A percentile compares a stretch with the other conserved stretches of the same genome.
These are phyloP conservation scores for Venturia aucupariae DNA, from an alignment of 2,329 filamentous ascomycete species.

Conservation along the genomic window DNA sequence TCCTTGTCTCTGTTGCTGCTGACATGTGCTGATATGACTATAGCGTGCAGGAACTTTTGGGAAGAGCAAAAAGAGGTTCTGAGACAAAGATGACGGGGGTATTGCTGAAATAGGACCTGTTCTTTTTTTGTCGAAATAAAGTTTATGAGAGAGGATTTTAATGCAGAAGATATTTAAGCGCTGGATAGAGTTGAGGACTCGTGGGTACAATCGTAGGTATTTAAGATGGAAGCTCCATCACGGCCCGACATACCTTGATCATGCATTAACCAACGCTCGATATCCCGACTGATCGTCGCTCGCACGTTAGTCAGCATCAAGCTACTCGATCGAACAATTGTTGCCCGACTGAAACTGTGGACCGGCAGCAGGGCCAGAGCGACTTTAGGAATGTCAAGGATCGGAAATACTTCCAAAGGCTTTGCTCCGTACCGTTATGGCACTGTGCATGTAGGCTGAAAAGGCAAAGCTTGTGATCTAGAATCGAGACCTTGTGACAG, in stretches of 20 bases:
- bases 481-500: background rate
- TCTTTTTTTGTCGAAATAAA: background rate
- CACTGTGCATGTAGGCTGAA: background rate
- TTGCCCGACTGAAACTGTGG: no score
- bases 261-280: background rate
- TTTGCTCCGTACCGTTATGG: background rate
- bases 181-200: background rate
- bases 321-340: background rate
- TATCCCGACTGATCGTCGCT: background rate
- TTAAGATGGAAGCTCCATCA: background rate
- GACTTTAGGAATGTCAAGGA: background rate
- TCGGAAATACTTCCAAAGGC: background rate
- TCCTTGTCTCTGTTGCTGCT: constrained; percentile 46
- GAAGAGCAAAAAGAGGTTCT: constrained; percentile 61
- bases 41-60: constrained; percentile 60
- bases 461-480: background rate
- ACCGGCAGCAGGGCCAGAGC: background rate
- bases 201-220: background rate
- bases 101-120: background rate
- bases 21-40: background rate
- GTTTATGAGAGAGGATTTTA: no score
- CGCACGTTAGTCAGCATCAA: background rate
- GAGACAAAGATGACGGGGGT: constrained; percentile 49
- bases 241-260: background rate
- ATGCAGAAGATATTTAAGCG: no score